Conservation (phyloP, 2,329 filamentous ascomycete species). For the Beauveria brongniartii region DNA sequence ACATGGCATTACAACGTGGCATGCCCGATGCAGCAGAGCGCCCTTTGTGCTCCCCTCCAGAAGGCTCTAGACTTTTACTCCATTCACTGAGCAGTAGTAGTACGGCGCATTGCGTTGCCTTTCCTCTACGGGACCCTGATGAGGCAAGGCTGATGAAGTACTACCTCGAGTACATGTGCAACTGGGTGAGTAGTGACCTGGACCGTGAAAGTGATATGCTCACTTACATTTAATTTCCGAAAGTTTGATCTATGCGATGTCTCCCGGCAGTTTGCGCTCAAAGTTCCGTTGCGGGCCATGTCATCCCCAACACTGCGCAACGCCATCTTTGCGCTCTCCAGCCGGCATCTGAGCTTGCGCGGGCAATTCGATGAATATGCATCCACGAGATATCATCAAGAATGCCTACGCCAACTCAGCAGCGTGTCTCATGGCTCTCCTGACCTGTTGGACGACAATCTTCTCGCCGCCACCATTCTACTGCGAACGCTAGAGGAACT, state of each 20-base stretch:
- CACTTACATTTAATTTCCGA: too few species aligned
- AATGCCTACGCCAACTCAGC: not conserved
- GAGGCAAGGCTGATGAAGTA: not conserved
- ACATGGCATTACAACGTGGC: not conserved
- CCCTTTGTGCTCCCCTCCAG: not conserved
- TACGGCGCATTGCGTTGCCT: not conserved
- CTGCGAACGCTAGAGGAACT: not conserved
- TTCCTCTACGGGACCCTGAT: not conserved
- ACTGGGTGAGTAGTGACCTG: slow-evolving; percentile 5
- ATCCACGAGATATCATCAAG: slow-evolving; percentile 43
- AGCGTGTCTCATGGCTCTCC: not conserved
- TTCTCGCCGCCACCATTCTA: not conserved
- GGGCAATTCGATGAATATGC: slow-evolving; percentile 39
- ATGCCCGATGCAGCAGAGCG: not conserved
- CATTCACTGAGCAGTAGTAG: not conserved
- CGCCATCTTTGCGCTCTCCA: slow-evolving; percentile 48
- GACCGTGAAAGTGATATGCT: too few species aligned
- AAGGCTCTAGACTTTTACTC: not conserved
- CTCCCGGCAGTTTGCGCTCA: not conserved
- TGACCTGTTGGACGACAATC: not conserved
- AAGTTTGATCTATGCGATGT: not conserved
- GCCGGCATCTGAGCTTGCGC: slow-evolving; percentile 39
- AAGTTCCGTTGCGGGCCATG: slow-evolving; percentile 29
- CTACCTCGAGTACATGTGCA: not conserved
- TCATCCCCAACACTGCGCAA: slow-evolving; percentile 45